Percentiles rank a stretch among this genome's conserved stretches.
Evolutionary conservation across 371 early-diverging fungal genomes (phyloP).

Genomic region (Mortierella sp.): DNA sequence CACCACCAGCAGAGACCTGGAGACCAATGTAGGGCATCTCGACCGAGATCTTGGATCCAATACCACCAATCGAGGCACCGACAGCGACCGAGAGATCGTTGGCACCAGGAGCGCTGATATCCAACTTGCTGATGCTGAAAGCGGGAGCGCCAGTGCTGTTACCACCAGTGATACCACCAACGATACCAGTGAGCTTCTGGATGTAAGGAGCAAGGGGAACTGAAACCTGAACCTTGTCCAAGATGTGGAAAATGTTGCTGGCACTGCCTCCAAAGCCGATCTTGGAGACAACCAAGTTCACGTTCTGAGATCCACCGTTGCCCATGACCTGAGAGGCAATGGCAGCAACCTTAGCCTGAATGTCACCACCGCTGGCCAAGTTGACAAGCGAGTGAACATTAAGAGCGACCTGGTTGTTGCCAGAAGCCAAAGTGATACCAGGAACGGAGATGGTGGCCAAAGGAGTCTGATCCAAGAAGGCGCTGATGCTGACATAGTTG

Average conservation of each 20-base stretch:
- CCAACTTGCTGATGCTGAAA: conserved; percentile 42
- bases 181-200: conserved; percentile 39
- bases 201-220: conserved; percentile 51
- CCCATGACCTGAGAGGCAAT: conserved; percentile 47
- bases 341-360: conserved; percentile 54
- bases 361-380: conserved; percentile 32
- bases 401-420: conserved; percentile 46
- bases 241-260: conserved; percentile 43
- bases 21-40: conserved; percentile 53
- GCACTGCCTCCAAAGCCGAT: conserved; percentile 51
- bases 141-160: conserved; percentile 22
- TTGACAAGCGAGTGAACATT: conserved; percentile 34
- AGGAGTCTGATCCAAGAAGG: conserved; percentile 48
- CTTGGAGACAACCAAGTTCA: conserved; percentile 51
- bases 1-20: conserved; percentile 33
- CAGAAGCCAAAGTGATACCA: conserved; percentile 35
- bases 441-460: conserved; percentile 50
- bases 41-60: conserved; percentile 56
- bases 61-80: conserved; percentile 50
- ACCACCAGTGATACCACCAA: conserved; percentile 31
- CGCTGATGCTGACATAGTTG: conserved; percentile 52
- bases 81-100: conserved; percentile 37
- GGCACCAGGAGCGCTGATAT: conserved; percentile 48
- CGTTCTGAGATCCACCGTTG: conserved; percentile 25
- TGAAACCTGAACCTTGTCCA: conserved; percentile 50